Evolutionary conservation across 495 filamentous ascomycete genomes (phyloP).

Genomic region (Penicillium odoratum): DNA sequence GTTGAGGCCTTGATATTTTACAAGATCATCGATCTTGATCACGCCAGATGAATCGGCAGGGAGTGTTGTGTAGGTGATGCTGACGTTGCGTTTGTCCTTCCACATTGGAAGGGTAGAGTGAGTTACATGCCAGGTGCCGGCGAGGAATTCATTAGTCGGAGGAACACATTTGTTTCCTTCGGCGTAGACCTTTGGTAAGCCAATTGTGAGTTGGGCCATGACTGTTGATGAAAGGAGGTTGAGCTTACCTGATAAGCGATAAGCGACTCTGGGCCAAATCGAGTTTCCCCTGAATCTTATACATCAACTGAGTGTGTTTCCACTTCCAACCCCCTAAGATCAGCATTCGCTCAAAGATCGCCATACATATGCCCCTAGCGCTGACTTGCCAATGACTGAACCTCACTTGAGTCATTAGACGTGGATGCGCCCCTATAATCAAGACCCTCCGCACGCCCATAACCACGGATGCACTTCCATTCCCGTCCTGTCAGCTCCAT

Average conservation of each 20-base stretch:
- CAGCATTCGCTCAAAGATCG: background rate
- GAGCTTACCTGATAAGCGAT: background rate
- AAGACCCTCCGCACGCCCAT: background rate
- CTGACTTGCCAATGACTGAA: background rate
- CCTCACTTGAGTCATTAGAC: background rate
- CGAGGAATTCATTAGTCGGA: constrained; percentile 60
- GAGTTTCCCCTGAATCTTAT: background rate
- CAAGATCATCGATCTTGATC: constrained; percentile 62
- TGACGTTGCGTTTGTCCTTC: constrained; percentile 64
- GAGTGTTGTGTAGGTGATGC: constrained; percentile 65
- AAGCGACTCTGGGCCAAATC: background rate
- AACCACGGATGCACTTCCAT: background rate
- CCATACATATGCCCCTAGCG: background rate
- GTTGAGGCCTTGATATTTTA: constrained; percentile 57
- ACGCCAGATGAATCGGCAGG: constrained; percentile 22
- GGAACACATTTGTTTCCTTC: constrained; percentile 36
- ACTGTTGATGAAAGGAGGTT: constrained; percentile 5
- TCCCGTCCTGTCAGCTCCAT: background rate
- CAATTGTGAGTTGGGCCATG: constrained; percentile 14
- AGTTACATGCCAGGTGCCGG: constrained; percentile 69
- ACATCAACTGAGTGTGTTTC: too few relatives aligned
- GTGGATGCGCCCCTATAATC: background rate
- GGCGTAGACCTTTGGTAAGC: constrained; percentile 17
- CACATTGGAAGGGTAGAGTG: constrained; percentile 74
- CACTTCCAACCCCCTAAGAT: too few relatives aligned